Conservation (phyloP, 495 filamentous ascomycete species). For the Bombardia bombarda region DNA sequence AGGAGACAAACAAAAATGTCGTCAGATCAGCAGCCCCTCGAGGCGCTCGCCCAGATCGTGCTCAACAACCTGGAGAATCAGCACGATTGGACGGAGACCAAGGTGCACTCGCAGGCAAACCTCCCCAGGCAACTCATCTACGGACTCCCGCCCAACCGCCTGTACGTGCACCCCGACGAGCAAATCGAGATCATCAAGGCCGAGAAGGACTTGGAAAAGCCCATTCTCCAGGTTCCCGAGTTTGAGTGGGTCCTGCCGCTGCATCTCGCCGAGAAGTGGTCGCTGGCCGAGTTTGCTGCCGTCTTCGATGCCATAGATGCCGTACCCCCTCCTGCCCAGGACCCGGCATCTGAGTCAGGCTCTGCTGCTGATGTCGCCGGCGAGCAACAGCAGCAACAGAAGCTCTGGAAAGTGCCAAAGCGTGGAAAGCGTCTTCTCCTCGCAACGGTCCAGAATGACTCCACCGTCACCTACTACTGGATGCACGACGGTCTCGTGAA, state of each 20-base stretch:
- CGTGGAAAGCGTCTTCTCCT: constrained; percentile 67
- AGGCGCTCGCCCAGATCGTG: constrained; percentile 56
- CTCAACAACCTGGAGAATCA: constrained; percentile 78
- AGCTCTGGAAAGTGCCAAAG: constrained; percentile 33
- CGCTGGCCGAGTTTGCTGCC: constrained; percentile 59
- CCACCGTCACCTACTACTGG: constrained; percentile 91
- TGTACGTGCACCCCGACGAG: constrained; percentile 92
- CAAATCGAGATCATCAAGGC: constrained; percentile 69
- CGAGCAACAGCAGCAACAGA: constrained; percentile 17
- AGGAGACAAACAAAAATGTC: constrained; percentile 15
- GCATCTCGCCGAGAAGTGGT: constrained; percentile 77
- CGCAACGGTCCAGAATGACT: constrained; percentile 79
- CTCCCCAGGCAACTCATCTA: constrained; percentile 64
- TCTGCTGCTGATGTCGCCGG: constrained; percentile 10
- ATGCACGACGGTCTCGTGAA: constrained; percentile 94
- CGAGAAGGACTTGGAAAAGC: constrained; percentile 27
- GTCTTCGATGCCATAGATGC: constrained; percentile 70
- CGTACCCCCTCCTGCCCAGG: constrained; percentile 28
- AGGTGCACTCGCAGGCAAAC: constrained; percentile 44
- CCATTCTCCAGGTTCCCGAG: constrained; percentile 44
- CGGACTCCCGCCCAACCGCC: constrained; percentile 75
- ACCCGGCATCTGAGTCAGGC: not conserved
- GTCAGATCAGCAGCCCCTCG: constrained; percentile 6
- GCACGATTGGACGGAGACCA: constrained; percentile 73
- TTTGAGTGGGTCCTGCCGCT: constrained; percentile 84